These are phyloP conservation scores for Talaromyces rugulosus DNA, from an alignment of 2,329 filamentous ascomycete genomes.

Conservation along the genomic window DNA sequence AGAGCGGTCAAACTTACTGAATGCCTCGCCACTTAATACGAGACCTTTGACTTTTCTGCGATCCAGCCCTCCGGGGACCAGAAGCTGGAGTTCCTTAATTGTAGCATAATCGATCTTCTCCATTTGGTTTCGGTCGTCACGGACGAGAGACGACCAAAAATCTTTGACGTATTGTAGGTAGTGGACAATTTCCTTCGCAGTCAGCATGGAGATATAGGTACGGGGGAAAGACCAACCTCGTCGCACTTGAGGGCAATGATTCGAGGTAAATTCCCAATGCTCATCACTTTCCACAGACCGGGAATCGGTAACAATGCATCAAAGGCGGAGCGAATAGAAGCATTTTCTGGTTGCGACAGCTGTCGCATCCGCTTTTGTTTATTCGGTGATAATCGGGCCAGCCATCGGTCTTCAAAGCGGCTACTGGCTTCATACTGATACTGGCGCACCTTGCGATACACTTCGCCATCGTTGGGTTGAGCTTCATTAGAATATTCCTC, in stretches of 20 bases:
- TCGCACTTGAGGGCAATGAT: conserved; percentile 1
- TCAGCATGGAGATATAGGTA: background rate
- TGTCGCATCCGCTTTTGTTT: conserved; percentile 16
- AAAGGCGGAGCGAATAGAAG: conserved; percentile 1
- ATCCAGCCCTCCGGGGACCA: background rate
- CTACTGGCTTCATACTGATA: conserved; percentile 6
- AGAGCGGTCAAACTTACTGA: background rate
- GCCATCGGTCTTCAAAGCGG: conserved; percentile 16
- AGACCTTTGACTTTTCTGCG: background rate
- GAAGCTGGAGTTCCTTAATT: conserved; percentile 4
- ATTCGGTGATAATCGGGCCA: conserved; percentile 14
- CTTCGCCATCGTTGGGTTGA: background rate
- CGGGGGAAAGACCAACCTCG: background rate
- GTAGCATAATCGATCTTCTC: conserved; percentile 17
- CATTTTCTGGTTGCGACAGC: conserved; percentile 11
- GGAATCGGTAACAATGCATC: conserved; percentile 5
- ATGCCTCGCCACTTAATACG: background rate
- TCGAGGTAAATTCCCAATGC: background rate
- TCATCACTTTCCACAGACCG: background rate
- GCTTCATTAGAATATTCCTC: conserved; percentile 10
- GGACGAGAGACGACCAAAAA: conserved; percentile 25
- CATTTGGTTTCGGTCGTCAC: conserved; percentile 19
- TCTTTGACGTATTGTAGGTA: conserved; percentile 25
- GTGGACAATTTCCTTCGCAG: conserved; percentile 20
- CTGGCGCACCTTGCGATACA: conserved; percentile 4